Evolutionary conservation across 164 flowering plant species (phyloP).

Genomic region (Kalanchoe fedtschenkoi): DNA sequence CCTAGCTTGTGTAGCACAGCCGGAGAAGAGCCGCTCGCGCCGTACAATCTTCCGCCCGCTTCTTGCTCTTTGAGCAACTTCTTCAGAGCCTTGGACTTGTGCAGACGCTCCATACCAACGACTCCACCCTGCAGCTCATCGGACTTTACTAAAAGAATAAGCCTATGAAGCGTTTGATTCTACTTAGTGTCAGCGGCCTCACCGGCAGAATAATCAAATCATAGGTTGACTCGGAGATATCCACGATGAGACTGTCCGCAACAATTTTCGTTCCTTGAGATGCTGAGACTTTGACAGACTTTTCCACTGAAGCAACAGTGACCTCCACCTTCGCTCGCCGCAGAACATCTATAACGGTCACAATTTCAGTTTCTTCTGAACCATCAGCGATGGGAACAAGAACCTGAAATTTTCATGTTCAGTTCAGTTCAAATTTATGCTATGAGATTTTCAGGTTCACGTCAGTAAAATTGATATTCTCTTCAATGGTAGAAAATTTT

Average conservation of each 20-base stretch:
- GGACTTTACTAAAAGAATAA: background rate
- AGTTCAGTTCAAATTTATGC: background rate
- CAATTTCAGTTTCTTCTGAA: slow-evolving; percentile 74
- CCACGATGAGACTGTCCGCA: slow-evolving; percentile 59
- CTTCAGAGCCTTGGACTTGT: slow-evolving; percentile 60
- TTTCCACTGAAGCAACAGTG: slow-evolving; percentile 77
- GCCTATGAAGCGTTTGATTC: background rate
- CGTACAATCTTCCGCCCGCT: slow-evolving; percentile 50
- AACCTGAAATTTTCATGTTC: slow-evolving; percentile 33
- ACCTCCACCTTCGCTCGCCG: slow-evolving; percentile 78
- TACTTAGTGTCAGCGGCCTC: slow-evolving; percentile 16
- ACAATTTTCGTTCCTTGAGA: slow-evolving; percentile 58
- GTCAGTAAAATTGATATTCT: background rate
- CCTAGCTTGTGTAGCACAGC: slow-evolving; percentile 55
- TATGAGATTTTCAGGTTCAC: background rate
- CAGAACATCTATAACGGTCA: slow-evolving; percentile 59
- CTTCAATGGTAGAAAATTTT: no score
- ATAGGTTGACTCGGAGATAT: slow-evolving; percentile 53
- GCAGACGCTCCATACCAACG: slow-evolving; percentile 44
- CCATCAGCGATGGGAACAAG: slow-evolving; percentile 92
- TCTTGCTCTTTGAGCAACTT: slow-evolving; percentile 78
- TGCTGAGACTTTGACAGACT: slow-evolving; percentile 44
- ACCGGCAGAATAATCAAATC: slow-evolving; percentile 91
- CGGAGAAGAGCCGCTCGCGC: slow-evolving; percentile 63
- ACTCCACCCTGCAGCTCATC: slow-evolving; percentile 49